Evolutionary conservation across 805 yeast species (phyloP).

Genomic region (Saturnispora gosingensis): DNA sequence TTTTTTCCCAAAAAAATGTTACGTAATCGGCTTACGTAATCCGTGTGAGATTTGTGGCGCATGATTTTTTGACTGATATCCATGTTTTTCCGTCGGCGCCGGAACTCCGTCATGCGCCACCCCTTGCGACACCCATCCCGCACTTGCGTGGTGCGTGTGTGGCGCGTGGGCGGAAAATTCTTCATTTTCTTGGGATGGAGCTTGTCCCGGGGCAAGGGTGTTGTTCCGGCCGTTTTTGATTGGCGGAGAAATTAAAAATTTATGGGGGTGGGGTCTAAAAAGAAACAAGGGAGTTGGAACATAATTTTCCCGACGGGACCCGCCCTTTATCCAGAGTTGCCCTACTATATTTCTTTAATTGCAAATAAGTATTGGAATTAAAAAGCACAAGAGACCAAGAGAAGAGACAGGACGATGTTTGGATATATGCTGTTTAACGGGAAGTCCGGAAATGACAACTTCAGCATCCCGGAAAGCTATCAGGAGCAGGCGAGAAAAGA

Average conservation of each 20-base stretch:
- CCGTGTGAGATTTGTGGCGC: background rate
- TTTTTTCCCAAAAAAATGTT: no score
- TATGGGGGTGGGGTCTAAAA: background rate
- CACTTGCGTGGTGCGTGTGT: background rate
- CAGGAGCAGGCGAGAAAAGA: slow-evolving; percentile 28
- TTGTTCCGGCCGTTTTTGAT: background rate
- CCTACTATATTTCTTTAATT: no score
- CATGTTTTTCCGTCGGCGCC: background rate
- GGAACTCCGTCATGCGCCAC: background rate
- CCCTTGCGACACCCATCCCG: background rate
- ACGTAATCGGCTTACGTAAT: background rate
- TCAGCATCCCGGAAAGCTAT: slow-evolving; percentile 26
- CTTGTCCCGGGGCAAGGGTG: background rate
- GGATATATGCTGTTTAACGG: slow-evolving; percentile 23
- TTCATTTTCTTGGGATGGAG: background rate
- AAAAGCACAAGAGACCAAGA: background rate
- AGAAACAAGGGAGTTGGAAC: background rate
- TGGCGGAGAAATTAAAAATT: background rate
- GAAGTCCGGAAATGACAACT: slow-evolving; percentile 19
- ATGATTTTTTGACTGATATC: background rate
- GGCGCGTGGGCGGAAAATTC: background rate
- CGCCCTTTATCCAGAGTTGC: background rate
- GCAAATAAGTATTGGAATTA: background rate
- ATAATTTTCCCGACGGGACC: background rate
- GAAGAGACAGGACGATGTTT: slow-evolving; percentile 18